phyloP scores from a whole-genome alignment of 306 rosid species.

The Gleditsia sinensis region DNA sequence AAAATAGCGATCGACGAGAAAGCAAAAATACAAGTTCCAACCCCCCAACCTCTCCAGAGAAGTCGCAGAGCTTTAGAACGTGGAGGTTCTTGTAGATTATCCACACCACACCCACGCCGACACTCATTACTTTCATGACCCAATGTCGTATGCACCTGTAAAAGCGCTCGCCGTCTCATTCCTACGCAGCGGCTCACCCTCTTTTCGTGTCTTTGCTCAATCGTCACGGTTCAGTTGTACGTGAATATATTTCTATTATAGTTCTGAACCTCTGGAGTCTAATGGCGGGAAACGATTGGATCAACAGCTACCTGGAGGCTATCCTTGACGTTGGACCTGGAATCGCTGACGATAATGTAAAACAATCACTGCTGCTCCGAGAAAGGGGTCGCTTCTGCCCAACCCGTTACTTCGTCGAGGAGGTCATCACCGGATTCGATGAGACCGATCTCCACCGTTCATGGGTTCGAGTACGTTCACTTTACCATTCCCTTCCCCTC shows the following conservation, averaged over 20 bases:
- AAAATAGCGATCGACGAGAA: background rate
- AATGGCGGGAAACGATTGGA: slow-evolving; percentile 96
- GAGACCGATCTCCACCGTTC: slow-evolving; percentile 98
- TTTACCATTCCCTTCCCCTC: background rate
- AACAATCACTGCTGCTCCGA: slow-evolving; percentile 78
- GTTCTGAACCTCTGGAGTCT: background rate
- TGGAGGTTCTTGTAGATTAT: background rate
- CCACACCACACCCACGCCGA: background rate
- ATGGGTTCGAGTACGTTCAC: slow-evolving; percentile 72
- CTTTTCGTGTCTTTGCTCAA: background rate
- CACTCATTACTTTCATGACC: background rate
- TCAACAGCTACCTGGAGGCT: slow-evolving; percentile 90
- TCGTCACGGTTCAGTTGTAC: background rate
- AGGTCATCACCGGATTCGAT: slow-evolving; percentile 89
- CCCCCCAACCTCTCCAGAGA: background rate
- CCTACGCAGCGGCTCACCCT: background rate
- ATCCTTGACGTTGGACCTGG: slow-evolving; percentile 89
- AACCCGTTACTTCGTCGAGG: slow-evolving; percentile 95
- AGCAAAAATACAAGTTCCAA: background rate
- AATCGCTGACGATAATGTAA: slow-evolving; percentile 59
- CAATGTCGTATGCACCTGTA: background rate
- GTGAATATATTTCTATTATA: background rate
- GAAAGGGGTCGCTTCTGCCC: slow-evolving; percentile 93
- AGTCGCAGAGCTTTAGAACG: slow-evolving; percentile 7
- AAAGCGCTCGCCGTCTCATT: background rate